Evolutionary conservation across 345 rosid genomes (phyloP), one percentile per base, ranked within the genome.

Genomic region (Camelina laxa): DNA sequence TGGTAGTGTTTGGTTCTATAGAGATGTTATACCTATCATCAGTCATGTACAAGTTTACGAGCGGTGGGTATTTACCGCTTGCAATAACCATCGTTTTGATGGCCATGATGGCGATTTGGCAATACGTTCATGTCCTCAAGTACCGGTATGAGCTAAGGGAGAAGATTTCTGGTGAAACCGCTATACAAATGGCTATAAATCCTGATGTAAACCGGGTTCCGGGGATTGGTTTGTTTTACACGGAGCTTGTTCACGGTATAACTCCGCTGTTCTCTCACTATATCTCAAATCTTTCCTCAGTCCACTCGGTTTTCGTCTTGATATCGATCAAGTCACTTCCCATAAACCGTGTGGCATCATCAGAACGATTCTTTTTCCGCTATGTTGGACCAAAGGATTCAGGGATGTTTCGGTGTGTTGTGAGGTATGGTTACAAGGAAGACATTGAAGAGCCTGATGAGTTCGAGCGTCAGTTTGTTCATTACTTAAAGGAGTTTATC

Each of bases 241-340:
- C 93, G 0, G 94, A 91, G 79, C 89, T 89, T 38, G 93, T 87
- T 13, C 90, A 91, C 12, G 96, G 96, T 31, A 87, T 88, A 44
- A 91, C 96, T 49, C 98, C 91, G 0, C 81, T 91, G 41, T 84
- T 89, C 60, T 74, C 90, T 17, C 97, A 91, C 38, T 89, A 83
- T 63, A 54, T 93, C 1, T 60, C 85, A 2, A 87, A 81, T 54
- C 69, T 93, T 24, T 89, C 92, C 0, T 81, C 92, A 1, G 71
- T 84, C 5, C 98, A 88, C 60, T 88, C 88, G 0, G 87, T 93
- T 69, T 70, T 89, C 0, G 86, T 93, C 30, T 77, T 89, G 47
- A 86, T 93, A 72, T 89, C 97, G 0, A 81, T 89, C 66, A 91
- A 91, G 84, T 69, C 69, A 15, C 58, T 93, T 22, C 96, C 96